A percentile compares a stretch with the other conserved stretches of the same genome.
phyloP scores from a whole-genome alignment of 139 green algal genomes.

The Chlorella sp. region DNA sequence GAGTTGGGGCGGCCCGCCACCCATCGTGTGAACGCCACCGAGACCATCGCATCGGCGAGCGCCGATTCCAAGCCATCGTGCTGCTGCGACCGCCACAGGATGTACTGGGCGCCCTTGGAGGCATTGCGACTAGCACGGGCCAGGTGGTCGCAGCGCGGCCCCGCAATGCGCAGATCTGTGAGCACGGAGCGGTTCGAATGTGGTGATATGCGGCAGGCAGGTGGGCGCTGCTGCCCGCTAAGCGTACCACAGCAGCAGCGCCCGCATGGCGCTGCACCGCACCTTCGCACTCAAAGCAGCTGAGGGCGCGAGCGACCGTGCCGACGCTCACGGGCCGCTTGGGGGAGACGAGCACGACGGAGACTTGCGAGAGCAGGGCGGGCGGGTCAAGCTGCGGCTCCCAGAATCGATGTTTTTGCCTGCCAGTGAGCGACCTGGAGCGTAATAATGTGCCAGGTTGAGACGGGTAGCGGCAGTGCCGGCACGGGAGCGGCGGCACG shows the following conservation, averaged over 20 bases:
- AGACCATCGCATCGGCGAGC: conserved; percentile 23
- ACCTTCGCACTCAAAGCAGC: conserved; percentile 65
- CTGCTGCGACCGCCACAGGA: conserved; percentile 43
- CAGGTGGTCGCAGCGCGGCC: conserved; percentile 32
- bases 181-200: conserved; percentile 20
- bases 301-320: conserved; percentile 49
- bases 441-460: too few species aligned
- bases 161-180: conserved; percentile 40
- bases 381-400: conserved; percentile 46
- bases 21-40: conserved; percentile 62
- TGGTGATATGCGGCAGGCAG: conserved; percentile 21
- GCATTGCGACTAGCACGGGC: conserved; percentile 36
- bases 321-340: conserved; percentile 54
- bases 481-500: too few species aligned
- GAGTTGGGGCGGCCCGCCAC: conserved; percentile 8
- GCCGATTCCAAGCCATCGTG: conserved; percentile 42
- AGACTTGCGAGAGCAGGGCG: conserved; percentile 47
- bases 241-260: neutral
- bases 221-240: too few species aligned
- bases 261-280: conserved; percentile 9
- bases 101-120: conserved; percentile 63
- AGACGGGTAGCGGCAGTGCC: too few species aligned
- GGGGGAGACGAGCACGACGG: conserved; percentile 20
- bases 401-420: conserved; percentile 39
- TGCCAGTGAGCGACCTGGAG: conserved; percentile 24